Conservation (phyloP, 129 eudicot species). For the Glebionis coronaria region DNA sequence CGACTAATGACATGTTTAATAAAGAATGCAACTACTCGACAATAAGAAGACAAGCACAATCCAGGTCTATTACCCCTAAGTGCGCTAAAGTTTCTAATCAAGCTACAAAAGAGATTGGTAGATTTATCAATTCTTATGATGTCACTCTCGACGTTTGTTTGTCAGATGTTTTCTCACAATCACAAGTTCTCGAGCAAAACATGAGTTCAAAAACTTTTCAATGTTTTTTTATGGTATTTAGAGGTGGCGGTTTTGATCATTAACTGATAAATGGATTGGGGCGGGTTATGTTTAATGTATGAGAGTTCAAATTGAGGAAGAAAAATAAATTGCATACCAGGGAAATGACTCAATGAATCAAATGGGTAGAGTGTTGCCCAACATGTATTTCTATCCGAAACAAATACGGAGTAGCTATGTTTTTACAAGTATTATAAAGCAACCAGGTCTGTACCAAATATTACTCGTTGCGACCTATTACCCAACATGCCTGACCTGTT, state of each 20-base stretch:
- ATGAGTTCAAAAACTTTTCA: slow-evolving; percentile 33
- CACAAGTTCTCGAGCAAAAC: slow-evolving; percentile 41
- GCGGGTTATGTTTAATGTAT: not conserved
- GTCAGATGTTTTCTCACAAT: slow-evolving; percentile 48
- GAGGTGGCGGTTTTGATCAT: not conserved
- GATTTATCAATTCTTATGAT: slow-evolving; percentile 53
- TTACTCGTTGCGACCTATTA: not conserved
- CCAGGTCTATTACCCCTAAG: slow-evolving; percentile 33
- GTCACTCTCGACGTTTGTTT: slow-evolving; percentile 75
- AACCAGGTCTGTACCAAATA: not conserved
- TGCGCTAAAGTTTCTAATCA: slow-evolving; percentile 52
- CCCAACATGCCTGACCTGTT: not conserved
- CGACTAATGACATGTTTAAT: slow-evolving; percentile 47
- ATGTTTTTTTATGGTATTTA: not conserved
- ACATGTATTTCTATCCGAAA: not conserved
- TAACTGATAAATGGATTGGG: not conserved
- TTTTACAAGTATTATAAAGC: not conserved
- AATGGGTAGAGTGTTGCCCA: not conserved
- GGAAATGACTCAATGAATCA: not conserved
- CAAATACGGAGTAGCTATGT: not conserved
- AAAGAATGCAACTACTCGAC: slow-evolving; percentile 68
- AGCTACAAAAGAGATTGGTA: slow-evolving; percentile 51
- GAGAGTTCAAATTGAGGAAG: not conserved
- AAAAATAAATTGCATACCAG: not conserved
- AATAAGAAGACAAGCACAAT: slow-evolving; percentile 48